These are phyloP conservation scores for Sordaria brevicollis DNA, from an alignment of 495 filamentous ascomycete genomes.

Conservation along the genomic window DNA sequence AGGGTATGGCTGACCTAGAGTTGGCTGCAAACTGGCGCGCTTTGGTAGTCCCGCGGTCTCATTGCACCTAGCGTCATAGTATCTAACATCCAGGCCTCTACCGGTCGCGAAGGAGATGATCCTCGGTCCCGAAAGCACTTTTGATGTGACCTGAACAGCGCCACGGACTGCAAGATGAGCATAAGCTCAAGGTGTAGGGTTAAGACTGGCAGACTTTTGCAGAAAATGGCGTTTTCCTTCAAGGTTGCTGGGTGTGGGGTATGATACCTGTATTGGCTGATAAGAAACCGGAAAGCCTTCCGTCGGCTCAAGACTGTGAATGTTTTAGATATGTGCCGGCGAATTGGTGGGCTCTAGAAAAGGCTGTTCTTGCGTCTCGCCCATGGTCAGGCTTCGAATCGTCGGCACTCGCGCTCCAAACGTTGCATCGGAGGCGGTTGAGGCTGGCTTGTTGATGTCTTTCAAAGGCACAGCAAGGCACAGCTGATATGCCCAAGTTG, in stretches of 20 bases:
- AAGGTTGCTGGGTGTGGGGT: conserved; percentile 1
- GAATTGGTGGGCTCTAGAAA: not conserved
- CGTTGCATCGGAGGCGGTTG: not conserved
- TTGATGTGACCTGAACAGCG: not conserved
- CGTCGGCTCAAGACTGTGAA: not conserved
- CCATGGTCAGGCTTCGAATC: not conserved
- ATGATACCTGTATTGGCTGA: conserved; percentile 2
- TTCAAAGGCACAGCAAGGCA: not conserved
- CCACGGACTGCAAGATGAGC: not conserved
- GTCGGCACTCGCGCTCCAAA: not conserved
- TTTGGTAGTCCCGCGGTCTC: not conserved
- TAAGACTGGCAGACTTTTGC: not conserved
- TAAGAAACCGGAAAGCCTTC: not conserved
- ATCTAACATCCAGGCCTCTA: not conserved
- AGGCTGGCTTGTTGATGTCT: not conserved
- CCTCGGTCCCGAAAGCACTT: conserved; percentile 1
- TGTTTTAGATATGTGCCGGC: not conserved
- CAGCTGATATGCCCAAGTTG: not conserved
- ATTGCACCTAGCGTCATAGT: not conserved
- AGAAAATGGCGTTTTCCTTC: not conserved
- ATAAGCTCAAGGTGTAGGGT: not conserved
- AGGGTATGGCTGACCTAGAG: not conserved
- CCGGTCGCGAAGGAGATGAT: not conserved
- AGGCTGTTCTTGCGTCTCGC: not conserved
- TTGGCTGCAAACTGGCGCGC: not conserved